phyloP scores from a whole-genome alignment of 2,329 filamentous ascomycete genomes.

The Pseudophaeomoniella oleicola region DNA sequence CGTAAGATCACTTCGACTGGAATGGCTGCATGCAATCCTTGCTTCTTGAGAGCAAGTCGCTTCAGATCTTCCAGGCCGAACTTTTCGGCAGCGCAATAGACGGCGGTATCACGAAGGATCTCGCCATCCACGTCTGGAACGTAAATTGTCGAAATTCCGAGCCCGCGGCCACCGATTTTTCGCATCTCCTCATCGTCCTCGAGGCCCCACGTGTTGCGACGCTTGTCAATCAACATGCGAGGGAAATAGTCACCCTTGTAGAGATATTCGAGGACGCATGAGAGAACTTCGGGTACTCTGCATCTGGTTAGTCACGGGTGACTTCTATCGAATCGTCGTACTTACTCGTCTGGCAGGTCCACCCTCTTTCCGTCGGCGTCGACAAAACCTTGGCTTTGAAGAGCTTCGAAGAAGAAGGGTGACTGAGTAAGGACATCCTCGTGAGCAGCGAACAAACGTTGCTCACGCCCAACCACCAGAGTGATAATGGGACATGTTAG shows the following conservation, averaged over 20 bases:
- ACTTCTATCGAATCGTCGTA: no score
- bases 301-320: slow-evolving; percentile 20
- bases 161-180: slow-evolving; percentile 43
- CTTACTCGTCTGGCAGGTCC: slow-evolving; percentile 52
- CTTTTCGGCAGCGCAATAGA: slow-evolving; percentile 85
- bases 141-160: slow-evolving; percentile 63
- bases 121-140: slow-evolving; percentile 59
- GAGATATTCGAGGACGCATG: slow-evolving; percentile 85
- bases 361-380: slow-evolving; percentile 59
- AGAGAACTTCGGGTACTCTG: slow-evolving; percentile 85
- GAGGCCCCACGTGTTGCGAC: slow-evolving; percentile 76
- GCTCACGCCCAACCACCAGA: slow-evolving; percentile 67
- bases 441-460: slow-evolving; percentile 85
- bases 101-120: slow-evolving; percentile 78
- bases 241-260: slow-evolving; percentile 97
- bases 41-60: slow-evolving; percentile 80
- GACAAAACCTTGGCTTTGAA: slow-evolving; percentile 54
- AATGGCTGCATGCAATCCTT: slow-evolving; percentile 84
- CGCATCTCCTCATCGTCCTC: slow-evolving; percentile 50
- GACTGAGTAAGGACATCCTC: slow-evolving; percentile 81
- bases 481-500: slow-evolving; percentile 67
- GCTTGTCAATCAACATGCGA: slow-evolving; percentile 73
- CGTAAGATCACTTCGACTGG: slow-evolving; percentile 83
- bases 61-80: slow-evolving; percentile 90
- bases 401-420: slow-evolving; percentile 63